A percentile compares a stretch with the other conserved stretches of the same genome.
These are phyloP conservation scores for Euphorbia lathyris DNA, from an alignment of 345 rosid genomes.

Conservation along the genomic window DNA sequence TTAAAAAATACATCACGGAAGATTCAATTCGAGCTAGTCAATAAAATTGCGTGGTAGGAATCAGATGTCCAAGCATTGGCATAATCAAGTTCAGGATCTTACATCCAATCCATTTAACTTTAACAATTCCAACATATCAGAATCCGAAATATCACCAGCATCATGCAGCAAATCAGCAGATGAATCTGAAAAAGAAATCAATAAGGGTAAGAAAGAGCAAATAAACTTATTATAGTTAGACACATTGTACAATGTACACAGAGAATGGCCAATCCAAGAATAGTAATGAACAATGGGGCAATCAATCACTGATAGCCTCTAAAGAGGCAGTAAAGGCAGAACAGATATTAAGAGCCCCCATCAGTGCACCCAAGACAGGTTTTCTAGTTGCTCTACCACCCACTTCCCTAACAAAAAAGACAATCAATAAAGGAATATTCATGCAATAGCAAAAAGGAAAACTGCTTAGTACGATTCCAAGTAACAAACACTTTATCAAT, in stretches of 20 bases:
- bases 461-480: background rate
- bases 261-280: background rate
- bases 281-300: background rate
- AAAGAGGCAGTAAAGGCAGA: background rate
- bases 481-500: background rate
- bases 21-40: conserved; percentile 15
- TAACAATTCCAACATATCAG: conserved; percentile 51
- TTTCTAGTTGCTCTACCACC: background rate
- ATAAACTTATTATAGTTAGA: background rate
- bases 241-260: background rate
- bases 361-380: background rate
- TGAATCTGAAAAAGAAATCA: conserved; percentile 13
- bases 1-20: conserved; percentile 16
- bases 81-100: conserved; percentile 28
- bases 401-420: background rate
- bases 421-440: background rate
- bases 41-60: background rate
- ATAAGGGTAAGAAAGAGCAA: conserved; percentile 2
- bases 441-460: background rate
- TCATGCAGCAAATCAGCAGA: conserved; percentile 17
- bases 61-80: background rate
- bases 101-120: conserved; percentile 67
- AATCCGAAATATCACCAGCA: conserved; percentile 53
- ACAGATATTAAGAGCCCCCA: background rate
- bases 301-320: background rate